Conservation (phyloP, 768 basidiomycete species). For the Hygrophorus pudorinus region DNA sequence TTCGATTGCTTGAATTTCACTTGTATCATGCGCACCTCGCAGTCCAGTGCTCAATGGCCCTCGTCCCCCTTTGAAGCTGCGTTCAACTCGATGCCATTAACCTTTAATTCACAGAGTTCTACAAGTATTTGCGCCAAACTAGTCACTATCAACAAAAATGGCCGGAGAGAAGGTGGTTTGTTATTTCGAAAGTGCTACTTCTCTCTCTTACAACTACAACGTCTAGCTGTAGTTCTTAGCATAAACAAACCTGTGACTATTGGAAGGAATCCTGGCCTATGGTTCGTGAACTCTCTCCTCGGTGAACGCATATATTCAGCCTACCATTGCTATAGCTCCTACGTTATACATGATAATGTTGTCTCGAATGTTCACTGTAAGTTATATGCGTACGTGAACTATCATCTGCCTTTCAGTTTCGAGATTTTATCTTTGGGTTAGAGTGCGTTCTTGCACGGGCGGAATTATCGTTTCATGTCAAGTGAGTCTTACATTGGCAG, state of each 20-base stretch:
- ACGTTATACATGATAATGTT: conserved; percentile 49
- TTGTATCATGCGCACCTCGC: not conserved
- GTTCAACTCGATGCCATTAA: not conserved
- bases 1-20: no score
- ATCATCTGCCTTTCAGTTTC: not conserved
- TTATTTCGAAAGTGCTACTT: not conserved
- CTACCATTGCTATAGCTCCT: conserved; percentile 36
- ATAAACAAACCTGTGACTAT: conserved; percentile 56
- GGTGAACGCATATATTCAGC: not conserved
- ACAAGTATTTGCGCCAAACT: conserved; percentile 66
- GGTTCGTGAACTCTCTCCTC: conserved; percentile 28
- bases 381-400: conserved; percentile 57
- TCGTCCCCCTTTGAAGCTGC: no score
- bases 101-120: not conserved
- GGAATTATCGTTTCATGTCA: conserved; percentile 74
- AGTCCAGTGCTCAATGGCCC: no score
- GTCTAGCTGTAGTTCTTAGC: conserved; percentile 47
- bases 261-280: conserved; percentile 60
- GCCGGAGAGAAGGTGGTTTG: conserved; percentile 52
- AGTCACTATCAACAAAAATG: conserved; percentile 45
- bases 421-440: conserved; percentile 18
- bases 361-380: conserved; percentile 72
- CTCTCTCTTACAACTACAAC: not conserved
- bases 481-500: conserved; percentile 24
- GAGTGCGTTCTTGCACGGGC: conserved; percentile 60